Conservation (phyloP, 495 filamentous ascomycete species). For the Penicillium pancosmium region DNA sequence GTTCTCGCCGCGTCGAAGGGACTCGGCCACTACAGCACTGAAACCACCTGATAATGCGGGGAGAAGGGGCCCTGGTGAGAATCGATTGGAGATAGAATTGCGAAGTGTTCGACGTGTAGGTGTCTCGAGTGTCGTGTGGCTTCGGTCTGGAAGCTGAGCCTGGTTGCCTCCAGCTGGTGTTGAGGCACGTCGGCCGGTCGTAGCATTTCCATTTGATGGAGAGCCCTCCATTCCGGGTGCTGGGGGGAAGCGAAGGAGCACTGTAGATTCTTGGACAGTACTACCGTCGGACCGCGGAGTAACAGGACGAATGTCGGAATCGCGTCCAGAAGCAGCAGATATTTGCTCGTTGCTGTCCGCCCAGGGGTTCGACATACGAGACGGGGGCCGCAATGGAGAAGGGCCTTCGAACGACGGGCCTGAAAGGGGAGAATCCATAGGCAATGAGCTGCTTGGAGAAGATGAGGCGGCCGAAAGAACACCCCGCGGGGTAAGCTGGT, state of each 20-base stretch:
- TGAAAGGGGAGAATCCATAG: constrained; percentile 32
- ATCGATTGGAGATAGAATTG: constrained; percentile 43
- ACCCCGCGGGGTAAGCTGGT: constrained; percentile 36
- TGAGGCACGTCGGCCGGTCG: constrained; percentile 20
- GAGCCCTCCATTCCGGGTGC: constrained; percentile 37
- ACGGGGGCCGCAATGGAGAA: constrained; percentile 38
- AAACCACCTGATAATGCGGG: constrained; percentile 57
- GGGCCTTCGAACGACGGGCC: constrained; percentile 33
- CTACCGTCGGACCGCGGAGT: constrained; percentile 31
- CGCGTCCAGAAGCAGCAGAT: constrained; percentile 21
- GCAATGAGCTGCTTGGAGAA: constrained; percentile 39
- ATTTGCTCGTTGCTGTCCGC: constrained; percentile 29
- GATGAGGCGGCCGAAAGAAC: constrained; percentile 38
- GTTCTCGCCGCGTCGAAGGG: constrained; percentile 55
- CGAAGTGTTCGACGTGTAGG: constrained; percentile 36
- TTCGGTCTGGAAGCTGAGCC: constrained; percentile 19
- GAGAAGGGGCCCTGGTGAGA: constrained; percentile 42
- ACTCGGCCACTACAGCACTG: constrained; percentile 64
- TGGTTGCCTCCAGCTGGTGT: constrained; percentile 20
- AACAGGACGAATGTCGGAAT: constrained; percentile 31
- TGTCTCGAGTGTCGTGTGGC: constrained; percentile 34
- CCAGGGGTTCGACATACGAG: constrained; percentile 48
- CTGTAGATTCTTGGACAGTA: constrained; percentile 33
- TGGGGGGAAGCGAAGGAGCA: constrained; percentile 44
- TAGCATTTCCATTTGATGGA: constrained; percentile 9